A percentile compares a stretch with the other conserved stretches of the same genome.
These are phyloP conservation scores for Talaromyces wortmannii DNA, from an alignment of 495 filamentous ascomycete species.

Conservation along the genomic window DNA sequence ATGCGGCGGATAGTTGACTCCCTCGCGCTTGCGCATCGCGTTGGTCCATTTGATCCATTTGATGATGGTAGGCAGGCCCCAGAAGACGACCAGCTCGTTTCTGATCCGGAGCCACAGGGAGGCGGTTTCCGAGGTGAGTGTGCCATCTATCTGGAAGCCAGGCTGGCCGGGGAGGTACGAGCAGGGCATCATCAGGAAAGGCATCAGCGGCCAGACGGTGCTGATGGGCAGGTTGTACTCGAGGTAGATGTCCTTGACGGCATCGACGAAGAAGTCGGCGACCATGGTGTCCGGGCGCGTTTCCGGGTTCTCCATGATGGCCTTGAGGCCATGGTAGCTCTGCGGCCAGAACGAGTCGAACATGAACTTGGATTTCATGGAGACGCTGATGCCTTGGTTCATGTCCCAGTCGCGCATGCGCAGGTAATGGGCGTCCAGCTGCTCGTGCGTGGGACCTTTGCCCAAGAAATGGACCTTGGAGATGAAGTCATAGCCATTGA, in stretches of 20 bases:
- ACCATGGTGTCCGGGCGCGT: conserved; percentile 25
- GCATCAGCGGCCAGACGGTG: conserved; percentile 29
- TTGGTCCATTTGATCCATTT: conserved; percentile 15
- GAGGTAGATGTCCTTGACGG: conserved; percentile 22
- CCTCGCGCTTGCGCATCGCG: conserved; percentile 20
- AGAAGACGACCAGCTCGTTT: conserved; percentile 17
- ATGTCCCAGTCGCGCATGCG: conserved; percentile 23
- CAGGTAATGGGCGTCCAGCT: conserved; percentile 19
- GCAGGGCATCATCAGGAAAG: conserved; percentile 22
- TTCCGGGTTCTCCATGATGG: conserved; percentile 11
- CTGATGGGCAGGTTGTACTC: conserved; percentile 26
- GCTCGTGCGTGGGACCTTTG: conserved; percentile 9
- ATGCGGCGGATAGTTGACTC: conserved; percentile 15
- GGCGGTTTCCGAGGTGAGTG: conserved; percentile 24
- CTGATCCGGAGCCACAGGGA: conserved; percentile 22
- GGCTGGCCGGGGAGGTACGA: conserved; percentile 31
- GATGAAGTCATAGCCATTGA: conserved; percentile 18
- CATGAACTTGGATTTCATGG: conserved; percentile 22
- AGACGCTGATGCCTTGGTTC: conserved; percentile 12
- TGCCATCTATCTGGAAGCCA: conserved; percentile 25
- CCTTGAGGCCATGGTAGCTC: conserved; percentile 20
- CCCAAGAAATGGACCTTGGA: conserved; percentile 15
- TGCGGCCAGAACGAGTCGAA: conserved; percentile 32
- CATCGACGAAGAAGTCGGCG: conserved; percentile 31
- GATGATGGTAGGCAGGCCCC: conserved; percentile 14